phyloP scores from a whole-genome alignment of 2,329 filamentous ascomycete genomes.

The Ophiostoma angusticollis region DNA sequence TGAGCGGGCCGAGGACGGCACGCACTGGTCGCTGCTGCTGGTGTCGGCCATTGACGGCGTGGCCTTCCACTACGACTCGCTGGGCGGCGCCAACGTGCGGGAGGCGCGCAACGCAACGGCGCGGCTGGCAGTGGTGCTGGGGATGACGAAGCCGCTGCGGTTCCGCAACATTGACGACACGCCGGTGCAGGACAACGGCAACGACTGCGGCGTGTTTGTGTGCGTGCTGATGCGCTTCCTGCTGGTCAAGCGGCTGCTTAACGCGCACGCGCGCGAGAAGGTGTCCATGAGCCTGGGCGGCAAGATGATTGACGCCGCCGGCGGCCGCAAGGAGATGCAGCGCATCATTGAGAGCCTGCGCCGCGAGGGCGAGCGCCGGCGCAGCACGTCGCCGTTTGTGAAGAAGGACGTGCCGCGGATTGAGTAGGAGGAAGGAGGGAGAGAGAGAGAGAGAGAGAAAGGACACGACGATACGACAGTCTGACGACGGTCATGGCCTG shows the following conservation, averaged over 20 bases:
- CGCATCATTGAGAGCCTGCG: slow-evolving; percentile 76
- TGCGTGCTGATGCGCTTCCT: slow-evolving; percentile 91
- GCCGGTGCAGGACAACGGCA: slow-evolving; percentile 83
- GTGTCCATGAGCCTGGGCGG: slow-evolving; percentile 89
- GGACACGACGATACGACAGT: too few species aligned
- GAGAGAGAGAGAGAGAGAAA: too few species aligned
- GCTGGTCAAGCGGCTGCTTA: slow-evolving; percentile 70
- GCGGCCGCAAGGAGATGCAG: slow-evolving; percentile 80
- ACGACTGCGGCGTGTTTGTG: slow-evolving; percentile 91
- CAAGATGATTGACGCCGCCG: slow-evolving; percentile 67
- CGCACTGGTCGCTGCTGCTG: slow-evolving; percentile 88
- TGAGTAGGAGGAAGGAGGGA: slow-evolving; percentile 25
- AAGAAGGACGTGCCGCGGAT: slow-evolving; percentile 29
- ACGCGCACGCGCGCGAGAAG: slow-evolving; percentile 68
- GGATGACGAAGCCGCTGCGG: slow-evolving; percentile 48
- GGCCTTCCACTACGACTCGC: slow-evolving; percentile 92
- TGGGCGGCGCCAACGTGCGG: slow-evolving; percentile 60
- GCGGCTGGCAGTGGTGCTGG: slow-evolving; percentile 57
- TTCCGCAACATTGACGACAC: slow-evolving; percentile 76
- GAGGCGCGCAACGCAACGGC: slow-evolving; percentile 59
- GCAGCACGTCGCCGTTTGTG: slow-evolving; percentile 26
- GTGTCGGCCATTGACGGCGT: slow-evolving; percentile 80
- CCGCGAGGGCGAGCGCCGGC: slow-evolving; percentile 73
- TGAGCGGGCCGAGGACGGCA: slow-evolving; percentile 70
- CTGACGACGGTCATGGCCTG: too few species aligned